phyloP scores from a whole-genome alignment of 148 eudicot genomes.

The Arbutus unedo region DNA sequence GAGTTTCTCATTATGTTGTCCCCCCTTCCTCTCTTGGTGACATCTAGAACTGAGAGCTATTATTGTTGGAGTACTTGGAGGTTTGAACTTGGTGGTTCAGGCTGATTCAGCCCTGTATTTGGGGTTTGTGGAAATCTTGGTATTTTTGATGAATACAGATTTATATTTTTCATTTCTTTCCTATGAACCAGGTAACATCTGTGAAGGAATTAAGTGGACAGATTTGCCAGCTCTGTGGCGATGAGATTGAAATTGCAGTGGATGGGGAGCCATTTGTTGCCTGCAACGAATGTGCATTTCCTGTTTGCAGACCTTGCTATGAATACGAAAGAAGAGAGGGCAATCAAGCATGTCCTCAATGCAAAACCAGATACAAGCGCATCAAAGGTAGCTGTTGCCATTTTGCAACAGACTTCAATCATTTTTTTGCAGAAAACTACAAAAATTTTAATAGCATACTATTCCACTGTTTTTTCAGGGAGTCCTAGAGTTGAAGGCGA shows the following conservation, averaged over 20 bases:
- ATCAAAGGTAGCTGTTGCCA: constrained; percentile 45
- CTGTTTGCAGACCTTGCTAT: constrained; percentile 81
- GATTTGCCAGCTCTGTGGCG: constrained; percentile 82
- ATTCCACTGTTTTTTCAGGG: constrained; percentile 28
- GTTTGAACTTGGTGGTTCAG: not conserved
- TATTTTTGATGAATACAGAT: too few species aligned
- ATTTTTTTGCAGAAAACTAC: too few species aligned
- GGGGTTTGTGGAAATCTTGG: too few species aligned
- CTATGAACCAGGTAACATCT: constrained; percentile 38
- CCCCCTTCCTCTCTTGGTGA: too few species aligned
- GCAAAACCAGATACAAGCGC: constrained; percentile 84
- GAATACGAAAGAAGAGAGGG: constrained; percentile 90
- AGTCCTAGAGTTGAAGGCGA: constrained; percentile 83
- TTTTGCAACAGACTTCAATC: too few species aligned
- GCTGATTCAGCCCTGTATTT: not conserved
- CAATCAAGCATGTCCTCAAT: constrained; percentile 84
- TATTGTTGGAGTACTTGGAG: not conserved
- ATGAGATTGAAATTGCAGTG: constrained; percentile 61
- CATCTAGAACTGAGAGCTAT: too few species aligned
- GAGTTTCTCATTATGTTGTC: too few species aligned
- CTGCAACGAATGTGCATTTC: constrained; percentile 94
- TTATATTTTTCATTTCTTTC: too few species aligned
- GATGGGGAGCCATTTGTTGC: constrained; percentile 79
- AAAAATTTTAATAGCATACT: too few species aligned
- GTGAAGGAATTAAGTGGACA: constrained; percentile 73